A percentile compares a stretch with the other conserved stretches of the same genome.
These are phyloP conservation scores for Sphaerosporella brunnea DNA, from an alignment of 495 filamentous ascomycete genomes.

Conservation along the genomic window DNA sequence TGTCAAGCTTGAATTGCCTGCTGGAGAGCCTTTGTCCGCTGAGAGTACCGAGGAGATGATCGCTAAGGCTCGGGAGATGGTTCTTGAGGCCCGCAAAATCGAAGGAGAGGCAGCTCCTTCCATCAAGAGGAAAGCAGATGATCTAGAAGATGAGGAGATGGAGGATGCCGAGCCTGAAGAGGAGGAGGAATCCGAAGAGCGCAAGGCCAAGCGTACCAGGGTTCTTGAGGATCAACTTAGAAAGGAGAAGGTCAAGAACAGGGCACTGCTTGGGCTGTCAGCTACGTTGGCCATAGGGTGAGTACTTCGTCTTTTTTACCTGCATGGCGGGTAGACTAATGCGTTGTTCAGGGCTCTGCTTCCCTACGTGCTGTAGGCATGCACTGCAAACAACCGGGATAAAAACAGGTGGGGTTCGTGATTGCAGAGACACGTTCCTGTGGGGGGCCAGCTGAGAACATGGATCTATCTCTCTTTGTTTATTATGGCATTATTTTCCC, in stretches of 20 bases:
- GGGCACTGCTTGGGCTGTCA: conserved; percentile 66
- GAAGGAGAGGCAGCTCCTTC: conserved; percentile 30
- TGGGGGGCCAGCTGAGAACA: no score
- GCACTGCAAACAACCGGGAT: background rate
- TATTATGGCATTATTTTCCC: conserved; percentile 9
- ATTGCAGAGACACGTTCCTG: background rate
- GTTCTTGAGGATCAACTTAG: conserved; percentile 56
- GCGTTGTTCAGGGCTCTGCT: conserved; percentile 35
- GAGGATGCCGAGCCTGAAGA: conserved; percentile 31
- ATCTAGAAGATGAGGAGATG: conserved; percentile 35
- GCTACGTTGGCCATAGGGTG: conserved; percentile 79
- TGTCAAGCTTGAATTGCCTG: conserved; percentile 62
- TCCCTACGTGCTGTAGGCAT: conserved; percentile 33
- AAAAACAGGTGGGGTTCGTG: background rate
- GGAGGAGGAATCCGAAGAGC: conserved; percentile 38
- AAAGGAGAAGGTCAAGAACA: conserved; percentile 64
- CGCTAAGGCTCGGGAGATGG: conserved; percentile 73
- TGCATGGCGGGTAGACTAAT: conserved; percentile 4
- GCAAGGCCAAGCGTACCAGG: conserved; percentile 53
- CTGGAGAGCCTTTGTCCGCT: conserved; percentile 49
- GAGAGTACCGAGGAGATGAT: conserved; percentile 68
- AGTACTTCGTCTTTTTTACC: conserved; percentile 27
- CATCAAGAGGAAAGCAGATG: conserved; percentile 71
- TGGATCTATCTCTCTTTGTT: no score
- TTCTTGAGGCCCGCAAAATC: conserved; percentile 53